Conservation (phyloP, 306 rosid genomes). For the Sicyos edulis region DNA sequence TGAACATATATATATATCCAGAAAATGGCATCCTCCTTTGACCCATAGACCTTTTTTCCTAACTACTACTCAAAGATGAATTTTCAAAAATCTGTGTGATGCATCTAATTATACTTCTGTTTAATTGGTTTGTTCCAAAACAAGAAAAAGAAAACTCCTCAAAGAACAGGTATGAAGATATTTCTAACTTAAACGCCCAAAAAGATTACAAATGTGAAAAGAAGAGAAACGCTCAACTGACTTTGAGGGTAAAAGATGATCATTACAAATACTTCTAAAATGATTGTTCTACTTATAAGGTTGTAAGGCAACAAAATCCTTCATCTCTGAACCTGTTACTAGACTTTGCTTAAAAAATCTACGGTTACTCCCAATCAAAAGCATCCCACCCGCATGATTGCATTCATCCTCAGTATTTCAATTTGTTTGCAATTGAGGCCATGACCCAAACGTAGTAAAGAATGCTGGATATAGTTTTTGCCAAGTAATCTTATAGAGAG, state of each 20-base stretch:
- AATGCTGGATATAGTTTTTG: background rate
- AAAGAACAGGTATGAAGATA: too few species aligned
- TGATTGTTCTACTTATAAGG: background rate
- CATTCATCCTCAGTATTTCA: background rate
- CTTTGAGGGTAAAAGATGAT: background rate
- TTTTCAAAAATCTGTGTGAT: background rate
- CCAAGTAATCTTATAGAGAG: background rate
- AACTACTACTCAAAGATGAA: background rate
- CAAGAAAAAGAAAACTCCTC: too few species aligned
- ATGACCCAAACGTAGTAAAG: background rate
- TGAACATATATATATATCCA: background rate
- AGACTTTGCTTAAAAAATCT: background rate
- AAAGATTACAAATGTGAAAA: too few species aligned
- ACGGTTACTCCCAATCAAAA: background rate
- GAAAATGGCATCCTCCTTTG: background rate
- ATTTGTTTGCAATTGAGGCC: background rate
- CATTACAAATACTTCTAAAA: background rate
- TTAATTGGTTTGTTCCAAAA: conserved; percentile 2
- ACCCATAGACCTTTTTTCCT: too few species aligned
- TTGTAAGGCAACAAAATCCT: conserved; percentile 3
- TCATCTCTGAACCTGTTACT: background rate
- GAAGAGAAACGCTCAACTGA: background rate
- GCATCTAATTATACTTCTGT: background rate
- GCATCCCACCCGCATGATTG: background rate
- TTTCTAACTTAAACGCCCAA: too few species aligned